Evolutionary conservation across 352 stramenopile species (phyloP).

Genomic region (Bremia lactucae): DNA sequence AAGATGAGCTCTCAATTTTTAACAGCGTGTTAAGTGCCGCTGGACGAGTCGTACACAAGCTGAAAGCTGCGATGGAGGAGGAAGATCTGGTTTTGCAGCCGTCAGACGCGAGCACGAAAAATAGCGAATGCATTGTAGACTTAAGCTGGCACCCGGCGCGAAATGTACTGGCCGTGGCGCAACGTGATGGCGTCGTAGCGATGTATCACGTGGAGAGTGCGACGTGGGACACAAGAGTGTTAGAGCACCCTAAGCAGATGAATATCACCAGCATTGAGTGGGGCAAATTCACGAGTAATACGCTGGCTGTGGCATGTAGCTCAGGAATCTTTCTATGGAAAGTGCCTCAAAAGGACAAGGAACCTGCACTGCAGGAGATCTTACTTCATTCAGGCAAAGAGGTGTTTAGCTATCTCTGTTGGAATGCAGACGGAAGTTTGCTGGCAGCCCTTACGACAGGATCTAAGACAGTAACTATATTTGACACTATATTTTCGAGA

Average conservation of each 20-base stretch:
- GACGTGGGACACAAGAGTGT: slow-evolving; percentile 47
- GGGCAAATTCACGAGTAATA: slow-evolving; percentile 47
- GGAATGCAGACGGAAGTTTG: slow-evolving; percentile 63
- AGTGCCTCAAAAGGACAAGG: slow-evolving; percentile 27
- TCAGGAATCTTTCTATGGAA: slow-evolving; percentile 66
- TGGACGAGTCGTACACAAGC: slow-evolving; percentile 3
- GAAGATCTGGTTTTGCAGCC: slow-evolving; percentile 17
- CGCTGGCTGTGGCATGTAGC: slow-evolving; percentile 53
- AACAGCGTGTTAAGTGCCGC: slow-evolving; percentile 20
- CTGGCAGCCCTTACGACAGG: slow-evolving; percentile 42
- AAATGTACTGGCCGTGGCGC: slow-evolving; percentile 54
- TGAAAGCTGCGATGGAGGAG: slow-evolving; percentile 18
- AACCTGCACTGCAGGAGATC: slow-evolving; percentile 47
- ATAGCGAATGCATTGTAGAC: slow-evolving; percentile 38
- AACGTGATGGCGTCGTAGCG: slow-evolving; percentile 53
- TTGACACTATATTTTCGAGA: slow-evolving; percentile 45
- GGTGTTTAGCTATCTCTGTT: slow-evolving; percentile 44
- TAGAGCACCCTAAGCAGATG: slow-evolving; percentile 48
- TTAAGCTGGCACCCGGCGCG: slow-evolving; percentile 51
- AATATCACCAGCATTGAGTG: slow-evolving; percentile 51
- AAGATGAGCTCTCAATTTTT: slow-evolving; percentile 52
- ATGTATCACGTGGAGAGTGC: slow-evolving; percentile 48
- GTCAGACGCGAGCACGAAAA: neutral
- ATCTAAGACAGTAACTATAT: slow-evolving; percentile 40
- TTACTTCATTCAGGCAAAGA: slow-evolving; percentile 43